Evolutionary conservation across 768 basidiomycete species (phyloP), one percentile per base, ranked within the genome.

Genomic region (Mycena floridula): DNA sequence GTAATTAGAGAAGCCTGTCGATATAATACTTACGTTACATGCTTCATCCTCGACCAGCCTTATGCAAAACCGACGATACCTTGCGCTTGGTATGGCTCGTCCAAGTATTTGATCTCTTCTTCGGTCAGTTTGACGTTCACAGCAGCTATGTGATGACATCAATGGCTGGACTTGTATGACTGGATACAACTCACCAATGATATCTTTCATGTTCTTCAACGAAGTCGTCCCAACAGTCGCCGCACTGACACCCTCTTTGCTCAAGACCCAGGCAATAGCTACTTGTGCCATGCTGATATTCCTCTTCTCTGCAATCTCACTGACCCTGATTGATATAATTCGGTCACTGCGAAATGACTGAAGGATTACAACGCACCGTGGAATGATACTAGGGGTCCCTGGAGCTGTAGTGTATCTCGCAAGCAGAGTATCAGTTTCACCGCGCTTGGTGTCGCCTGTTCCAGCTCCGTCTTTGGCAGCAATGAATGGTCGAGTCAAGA

Each of bases 281-380:
- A 79, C 60, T 47, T 78, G 76, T 0, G 79, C 77, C 81, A 83
- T 83, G 24, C 63, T 69, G 8, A 69, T 57, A 3, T 66, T 67
- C 32, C 68, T 69, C 32, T 69, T 66, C 52, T 74, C 74, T 4
- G 79, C 73, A 37, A 83, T 59, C 43, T 70, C 63, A 50, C 81
- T 75, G 32, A 84, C 71, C 6, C 77, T 74, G 45, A 1, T 28
- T 18, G n/a, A 35, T 3, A 18, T 35, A 15, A 18, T 35, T 15
- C 15, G 18, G 18, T 15, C 3, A 35, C 15, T 35, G 32, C 32
- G 13, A 15, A 7, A 35, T 7, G 32, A 35, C 18, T 18, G 3
- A 13, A 15, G 13, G 13, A 13, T 35, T 13, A 35, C 32, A 15
- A 35, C 18, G 15, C 18, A 15, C 18, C 32, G 13, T 35, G 32